Evolutionary conservation across 306 rosid genomes (phyloP).

Genomic region (Cercis canadensis): DNA sequence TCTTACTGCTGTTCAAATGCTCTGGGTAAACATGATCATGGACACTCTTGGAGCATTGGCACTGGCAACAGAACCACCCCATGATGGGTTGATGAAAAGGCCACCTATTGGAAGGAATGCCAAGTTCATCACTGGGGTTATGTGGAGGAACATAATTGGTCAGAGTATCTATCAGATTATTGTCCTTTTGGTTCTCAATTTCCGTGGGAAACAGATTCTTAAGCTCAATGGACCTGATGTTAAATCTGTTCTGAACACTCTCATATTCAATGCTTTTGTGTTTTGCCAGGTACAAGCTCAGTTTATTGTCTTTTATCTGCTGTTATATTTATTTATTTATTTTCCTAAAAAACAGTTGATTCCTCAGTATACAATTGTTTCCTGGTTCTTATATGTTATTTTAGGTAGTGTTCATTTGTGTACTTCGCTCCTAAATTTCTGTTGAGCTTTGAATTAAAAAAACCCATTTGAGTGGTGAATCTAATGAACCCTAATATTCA

Average conservation of each 20-base stretch:
- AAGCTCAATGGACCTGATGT: constrained; percentile 61
- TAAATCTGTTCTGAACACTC: constrained; percentile 52
- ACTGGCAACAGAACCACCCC: constrained; percentile 90
- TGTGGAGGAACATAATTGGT: constrained; percentile 95
- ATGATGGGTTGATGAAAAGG: constrained; percentile 75
- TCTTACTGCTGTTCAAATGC: constrained; percentile 94
- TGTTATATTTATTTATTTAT: not conserved
- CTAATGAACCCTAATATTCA: too few species aligned
- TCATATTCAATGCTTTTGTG: constrained; percentile 87
- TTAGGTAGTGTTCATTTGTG: too few species aligned
- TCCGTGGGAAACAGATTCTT: constrained; percentile 58
- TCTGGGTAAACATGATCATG: constrained; percentile 98
- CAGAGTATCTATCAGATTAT: constrained; percentile 77
- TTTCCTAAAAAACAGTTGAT: not conserved
- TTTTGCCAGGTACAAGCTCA: constrained; percentile 79
- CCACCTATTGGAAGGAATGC: constrained; percentile 72
- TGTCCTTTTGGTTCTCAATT: constrained; percentile 67
- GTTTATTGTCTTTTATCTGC: not conserved
- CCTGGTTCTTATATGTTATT: too few species aligned
- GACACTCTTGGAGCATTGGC: constrained; percentile 95
- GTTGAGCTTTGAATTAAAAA: too few species aligned
- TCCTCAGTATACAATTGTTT: too few species aligned
- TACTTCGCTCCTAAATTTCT: too few species aligned
- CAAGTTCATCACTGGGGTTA: constrained; percentile 63
- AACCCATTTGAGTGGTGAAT: too few species aligned